Base-by-base conservation (phyloP, 2,329 filamentous ascomycete genomes). In the Aspergillus hortae region DNA sequence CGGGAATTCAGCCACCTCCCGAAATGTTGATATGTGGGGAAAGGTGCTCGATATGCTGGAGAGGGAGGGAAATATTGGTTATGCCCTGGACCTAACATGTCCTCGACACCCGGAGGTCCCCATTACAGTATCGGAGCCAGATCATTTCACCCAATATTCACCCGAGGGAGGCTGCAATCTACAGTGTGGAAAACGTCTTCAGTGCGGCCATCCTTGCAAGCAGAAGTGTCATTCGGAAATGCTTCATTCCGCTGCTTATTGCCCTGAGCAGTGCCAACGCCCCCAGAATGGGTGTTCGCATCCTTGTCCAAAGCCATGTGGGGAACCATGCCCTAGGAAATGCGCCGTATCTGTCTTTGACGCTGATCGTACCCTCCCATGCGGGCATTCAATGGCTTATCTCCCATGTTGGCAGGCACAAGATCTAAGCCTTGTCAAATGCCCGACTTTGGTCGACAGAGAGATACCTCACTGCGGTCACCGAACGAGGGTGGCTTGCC, bases 81-180 rank as follows among this genome's bases (percentile, higher is more conserved):
- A 60, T 0, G 52, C 58, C 0, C 65, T 89, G 1, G 74, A 78
- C 15, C 72, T 89, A 0, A 73, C 75, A 47, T 89, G 86, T 51
- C 77, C 82, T 4, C 79, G 85, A 0, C 87, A 90, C 60, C 74
- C 74, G 0, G 71, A 82, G 0, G 78, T 69, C 0, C 59, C 67
- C 0, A 80, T 88, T 10, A 15, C 61, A 1, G 80, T 83, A 1
- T 76, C 75, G 0, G 56, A 69, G 1, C 79, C 84, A 0, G 80
- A 85, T 1, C 76, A 88, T 53, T 88, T 89, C 57, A 53, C 71
- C 0, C 75, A 62, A 53, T 67, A 74, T 52, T 78, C 63, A 0
- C 86, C 85, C 0, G 85, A 89, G 63, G 84, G 84, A 38, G 86
- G 86, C 0, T 88, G 85, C 57, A 62, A 64, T 40, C 61, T 76